phyloP scores from a whole-genome alignment of 306 rosid species.

The Fragaria ananassa region DNA sequence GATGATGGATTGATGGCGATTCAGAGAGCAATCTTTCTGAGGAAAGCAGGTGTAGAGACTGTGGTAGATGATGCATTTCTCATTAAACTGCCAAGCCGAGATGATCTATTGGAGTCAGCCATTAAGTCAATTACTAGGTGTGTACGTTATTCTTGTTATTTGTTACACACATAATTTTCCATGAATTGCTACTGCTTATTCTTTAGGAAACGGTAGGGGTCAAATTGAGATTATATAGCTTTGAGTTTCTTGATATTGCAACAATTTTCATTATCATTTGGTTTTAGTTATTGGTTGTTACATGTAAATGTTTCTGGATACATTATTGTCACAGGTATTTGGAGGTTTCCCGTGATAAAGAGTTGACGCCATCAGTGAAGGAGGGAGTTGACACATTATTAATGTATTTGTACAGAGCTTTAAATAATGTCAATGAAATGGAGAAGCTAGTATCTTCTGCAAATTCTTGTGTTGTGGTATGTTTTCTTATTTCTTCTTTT shows the following conservation, averaged over 20 bases:
- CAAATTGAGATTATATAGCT: slow-evolving; percentile 8
- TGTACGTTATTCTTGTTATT: slow-evolving; percentile 22
- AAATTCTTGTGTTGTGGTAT: slow-evolving; percentile 92
- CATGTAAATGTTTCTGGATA: slow-evolving; percentile 5
- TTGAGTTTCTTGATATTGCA: neutral
- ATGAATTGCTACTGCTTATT: slow-evolving; percentile 3
- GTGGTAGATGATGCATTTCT: slow-evolving; percentile 64
- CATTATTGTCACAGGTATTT: slow-evolving; percentile 58
- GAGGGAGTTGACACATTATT: slow-evolving; percentile 93
- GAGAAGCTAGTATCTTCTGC: slow-evolving; percentile 83
- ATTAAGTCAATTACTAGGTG: slow-evolving; percentile 84
- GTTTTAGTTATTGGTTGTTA: slow-evolving; percentile 4
- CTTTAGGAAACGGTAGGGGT: neutral
- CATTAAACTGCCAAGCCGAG: slow-evolving; percentile 73
- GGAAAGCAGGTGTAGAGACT: slow-evolving; percentile 95
- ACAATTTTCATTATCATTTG: neutral
- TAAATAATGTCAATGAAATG: slow-evolving; percentile 73
- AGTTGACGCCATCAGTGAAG: slow-evolving; percentile 51
- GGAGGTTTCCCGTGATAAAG: slow-evolving; percentile 70
- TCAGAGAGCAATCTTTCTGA: slow-evolving; percentile 90
- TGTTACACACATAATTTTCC: slow-evolving; percentile 1
- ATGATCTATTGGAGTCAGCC: slow-evolving; percentile 84
- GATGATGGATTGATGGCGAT: slow-evolving; percentile 86
- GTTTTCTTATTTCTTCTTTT: slow-evolving; percentile 26
- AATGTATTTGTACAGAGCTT: slow-evolving; percentile 87